A percentile compares a stretch with the other conserved stretches of the same genome.
These are phyloP conservation scores for Penicillium paradoxum DNA, from an alignment of 495 filamentous ascomycete genomes.

Conservation along the genomic window DNA sequence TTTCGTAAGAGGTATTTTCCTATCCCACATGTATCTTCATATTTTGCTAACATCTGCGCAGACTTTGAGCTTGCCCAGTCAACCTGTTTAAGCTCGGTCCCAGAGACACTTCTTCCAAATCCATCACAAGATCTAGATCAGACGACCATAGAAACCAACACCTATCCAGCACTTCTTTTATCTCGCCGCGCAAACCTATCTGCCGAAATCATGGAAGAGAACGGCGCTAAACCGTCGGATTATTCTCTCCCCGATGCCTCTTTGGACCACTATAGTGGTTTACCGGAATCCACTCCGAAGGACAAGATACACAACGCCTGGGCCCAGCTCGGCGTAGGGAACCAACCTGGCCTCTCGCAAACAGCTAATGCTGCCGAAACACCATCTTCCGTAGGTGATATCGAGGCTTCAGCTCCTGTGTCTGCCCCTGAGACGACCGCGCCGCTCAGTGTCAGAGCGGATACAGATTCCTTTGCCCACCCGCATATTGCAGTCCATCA, in stretches of 20 bases:
- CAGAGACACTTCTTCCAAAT: background rate
- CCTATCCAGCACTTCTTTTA: background rate
- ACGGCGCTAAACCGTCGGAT: slow-evolving; percentile 10
- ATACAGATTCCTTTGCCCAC: slow-evolving; percentile 21
- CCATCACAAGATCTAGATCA: background rate
- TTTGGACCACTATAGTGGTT: slow-evolving; percentile 27
- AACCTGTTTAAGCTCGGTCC: background rate
- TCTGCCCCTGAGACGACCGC: slow-evolving; percentile 28
- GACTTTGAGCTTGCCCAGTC: background rate
- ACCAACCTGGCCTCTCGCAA: slow-evolving; percentile 4
- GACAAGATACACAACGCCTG: slow-evolving; percentile 32
- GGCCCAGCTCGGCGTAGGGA: slow-evolving; percentile 19
- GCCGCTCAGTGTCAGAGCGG: slow-evolving; percentile 37
- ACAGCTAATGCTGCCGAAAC: slow-evolving; percentile 24
- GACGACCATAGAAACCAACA: background rate
- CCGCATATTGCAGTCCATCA: slow-evolving; percentile 22
- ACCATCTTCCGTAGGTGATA: slow-evolving; percentile 42
- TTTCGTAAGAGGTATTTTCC: background rate
- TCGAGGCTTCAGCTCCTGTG: slow-evolving; percentile 29
- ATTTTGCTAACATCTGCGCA: background rate
- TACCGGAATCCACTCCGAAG: slow-evolving; percentile 25
- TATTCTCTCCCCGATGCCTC: slow-evolving; percentile 3
- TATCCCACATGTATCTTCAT: background rate
- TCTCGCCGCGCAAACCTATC: background rate
- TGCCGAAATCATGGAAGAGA: slow-evolving; percentile 14